Evolutionary conservation across 2,329 filamentous ascomycete species (phyloP).

Genomic region (Hymenoscyphus occultus): DNA sequence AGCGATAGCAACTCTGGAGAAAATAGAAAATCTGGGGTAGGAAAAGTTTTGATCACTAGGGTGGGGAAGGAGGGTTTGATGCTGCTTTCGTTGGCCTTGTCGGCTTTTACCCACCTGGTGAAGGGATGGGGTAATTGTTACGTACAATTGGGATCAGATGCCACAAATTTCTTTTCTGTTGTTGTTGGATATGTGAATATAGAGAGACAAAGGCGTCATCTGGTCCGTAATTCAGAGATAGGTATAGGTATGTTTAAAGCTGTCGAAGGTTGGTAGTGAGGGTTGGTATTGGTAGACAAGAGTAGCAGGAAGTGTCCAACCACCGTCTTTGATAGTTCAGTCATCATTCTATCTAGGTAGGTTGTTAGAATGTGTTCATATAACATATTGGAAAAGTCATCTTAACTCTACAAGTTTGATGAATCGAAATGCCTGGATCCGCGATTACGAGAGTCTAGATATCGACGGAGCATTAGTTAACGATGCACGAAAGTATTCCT

Average conservation of each 20-base stretch:
- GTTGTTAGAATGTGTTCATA: too few species aligned
- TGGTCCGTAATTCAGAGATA: not conserved
- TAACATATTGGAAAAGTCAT: too few species aligned
- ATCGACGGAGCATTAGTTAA: too few species aligned
- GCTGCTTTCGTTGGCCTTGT: not conserved
- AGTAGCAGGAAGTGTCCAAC: too few species aligned
- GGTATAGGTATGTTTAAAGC: not conserved
- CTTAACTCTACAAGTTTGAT: too few species aligned
- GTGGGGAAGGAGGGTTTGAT: not conserved
- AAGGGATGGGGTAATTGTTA: not conserved
- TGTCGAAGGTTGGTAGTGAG: not conserved
- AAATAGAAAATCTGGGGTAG: not conserved
- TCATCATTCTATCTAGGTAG: too few species aligned
- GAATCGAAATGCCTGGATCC: too few species aligned
- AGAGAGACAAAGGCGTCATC: not conserved
- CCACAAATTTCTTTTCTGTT: constrained; percentile 22
- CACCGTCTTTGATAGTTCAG: too few species aligned
- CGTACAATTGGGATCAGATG: constrained; percentile 17
- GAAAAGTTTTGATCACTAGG: not conserved
- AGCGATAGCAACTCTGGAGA: not conserved
- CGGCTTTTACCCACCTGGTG: not conserved
- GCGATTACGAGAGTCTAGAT: too few species aligned
- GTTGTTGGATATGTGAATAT: not conserved
- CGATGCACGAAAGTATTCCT: too few species aligned
- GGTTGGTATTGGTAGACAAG: too few species aligned